Evolutionary conservation across 306 rosid genomes (phyloP), one percentile per base, ranked within the genome.

Genomic region (Herpetospermum pedunculosum): DNA sequence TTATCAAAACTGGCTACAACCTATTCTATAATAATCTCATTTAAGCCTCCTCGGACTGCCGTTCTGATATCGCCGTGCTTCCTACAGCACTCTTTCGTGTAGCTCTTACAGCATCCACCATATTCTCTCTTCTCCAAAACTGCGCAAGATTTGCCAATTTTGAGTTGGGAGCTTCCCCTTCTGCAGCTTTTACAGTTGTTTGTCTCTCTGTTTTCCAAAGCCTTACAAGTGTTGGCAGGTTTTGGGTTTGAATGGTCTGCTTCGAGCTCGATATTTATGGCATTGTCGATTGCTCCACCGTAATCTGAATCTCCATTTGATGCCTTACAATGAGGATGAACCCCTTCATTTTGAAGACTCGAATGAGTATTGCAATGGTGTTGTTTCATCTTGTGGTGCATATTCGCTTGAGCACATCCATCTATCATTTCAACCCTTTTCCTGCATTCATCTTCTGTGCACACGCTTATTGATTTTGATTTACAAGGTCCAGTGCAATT

Each of bases 51-150:
- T 13, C 78, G 79, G 37, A 86, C 74, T 74, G 81, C 77, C 74
- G 81, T 59, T 50, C 85, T 81, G 25, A 85, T 62, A 58, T 84
- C 88, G 49, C 82, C 84, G 72, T 80, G 87, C 38, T 62, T 83
- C 71, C 77, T 74, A 63, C 96, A 91, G 5, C 97, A 89, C 81
- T 91, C 92, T 84, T 85, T 83, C 96, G 83, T 82, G 84, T 89
- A 89, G 80, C 92, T 89, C 84, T 84, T 87, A 84, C 96, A 84
- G 75, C 96, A 91, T n/a, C 91, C 91, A 58, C 86, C 85, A 53
- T 44, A 30, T 49, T 77, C 90, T 80, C 96, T 86, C 19, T 85
- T 88, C 30, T 85, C 88, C 44, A 85, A 77, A 70, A 86, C 82
- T 46, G 54, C n/a, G 74, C 92, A 87, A 70, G 82, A 81, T 53